Percentiles rank a stretch among this genome's conserved stretches.
Conservation (phyloP, 495 filamentous ascomycete genomes). For the Lophium mytilinum region DNA sequence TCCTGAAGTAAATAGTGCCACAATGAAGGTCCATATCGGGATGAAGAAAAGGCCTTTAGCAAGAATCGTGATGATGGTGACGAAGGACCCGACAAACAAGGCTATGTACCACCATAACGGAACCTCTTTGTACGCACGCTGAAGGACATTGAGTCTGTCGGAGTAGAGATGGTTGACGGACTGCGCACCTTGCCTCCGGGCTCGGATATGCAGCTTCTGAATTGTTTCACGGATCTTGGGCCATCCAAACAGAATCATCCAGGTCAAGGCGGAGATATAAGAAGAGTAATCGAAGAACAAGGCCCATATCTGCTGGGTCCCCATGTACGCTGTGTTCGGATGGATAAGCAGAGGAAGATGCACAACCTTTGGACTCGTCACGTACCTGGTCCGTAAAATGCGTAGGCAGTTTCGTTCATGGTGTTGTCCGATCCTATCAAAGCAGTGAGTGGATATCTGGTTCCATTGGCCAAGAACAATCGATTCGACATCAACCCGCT, state of each 20-base stretch:
- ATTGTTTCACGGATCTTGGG: slow-evolving; percentile 38
- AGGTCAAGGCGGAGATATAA: slow-evolving; percentile 46
- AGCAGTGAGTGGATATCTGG: slow-evolving; percentile 39
- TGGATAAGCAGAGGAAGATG: too few species aligned
- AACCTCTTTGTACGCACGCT: slow-evolving; percentile 47
- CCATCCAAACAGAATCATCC: slow-evolving; percentile 49
- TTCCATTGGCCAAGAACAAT: slow-evolving; percentile 44
- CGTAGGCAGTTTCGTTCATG: slow-evolving; percentile 48
- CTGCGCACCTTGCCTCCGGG: slow-evolving; percentile 13
- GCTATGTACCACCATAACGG: slow-evolving; percentile 47
- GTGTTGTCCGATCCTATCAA: slow-evolving; percentile 42
- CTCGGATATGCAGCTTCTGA: slow-evolving; percentile 33
- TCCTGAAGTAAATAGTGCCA: slow-evolving; percentile 43
- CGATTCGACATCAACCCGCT: slow-evolving; percentile 46
- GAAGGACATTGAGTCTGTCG: slow-evolving; percentile 48
- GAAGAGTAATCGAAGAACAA: slow-evolving; percentile 53
- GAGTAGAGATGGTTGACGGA: slow-evolving; percentile 45
- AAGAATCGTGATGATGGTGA: slow-evolving; percentile 41
- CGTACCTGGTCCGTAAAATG: slow-evolving; percentile 43
- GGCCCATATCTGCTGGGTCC: slow-evolving; percentile 43
- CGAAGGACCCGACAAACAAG: slow-evolving; percentile 41
- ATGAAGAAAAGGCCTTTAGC: slow-evolving; percentile 46
- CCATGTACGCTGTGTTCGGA: neutral
- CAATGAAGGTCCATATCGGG: slow-evolving; percentile 49
- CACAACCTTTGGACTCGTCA: too few species aligned